These are phyloP conservation scores for Corylus heterophylla DNA, from an alignment of 306 rosid genomes.

Conservation along the genomic window DNA sequence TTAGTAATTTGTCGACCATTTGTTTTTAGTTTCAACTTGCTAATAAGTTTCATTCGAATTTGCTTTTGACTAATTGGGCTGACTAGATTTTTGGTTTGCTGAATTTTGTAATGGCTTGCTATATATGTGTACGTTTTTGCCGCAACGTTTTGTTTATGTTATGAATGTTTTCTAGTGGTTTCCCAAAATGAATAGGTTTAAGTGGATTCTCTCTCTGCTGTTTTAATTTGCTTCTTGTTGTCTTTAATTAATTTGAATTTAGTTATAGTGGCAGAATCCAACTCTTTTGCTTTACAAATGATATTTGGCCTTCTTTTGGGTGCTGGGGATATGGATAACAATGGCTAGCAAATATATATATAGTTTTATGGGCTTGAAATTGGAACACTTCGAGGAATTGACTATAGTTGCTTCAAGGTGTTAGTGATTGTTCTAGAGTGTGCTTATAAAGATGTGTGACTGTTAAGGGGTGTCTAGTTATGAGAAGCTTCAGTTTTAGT, in stretches of 20 bases:
- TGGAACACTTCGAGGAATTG: neutral
- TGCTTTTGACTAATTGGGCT: slow-evolving; percentile 25
- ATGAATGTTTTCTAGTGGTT: neutral
- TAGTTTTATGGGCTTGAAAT: slow-evolving; percentile 10
- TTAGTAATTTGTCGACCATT: neutral
- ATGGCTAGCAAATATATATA: neutral
- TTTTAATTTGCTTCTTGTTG: neutral
- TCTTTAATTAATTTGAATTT: slow-evolving; percentile 1
- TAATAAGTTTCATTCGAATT: slow-evolving; percentile 10
- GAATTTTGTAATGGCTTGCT: neutral
- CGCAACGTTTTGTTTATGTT: neutral
- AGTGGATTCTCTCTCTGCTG: slow-evolving; percentile 1
- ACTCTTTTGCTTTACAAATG: neutral
- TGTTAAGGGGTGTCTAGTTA: neutral
- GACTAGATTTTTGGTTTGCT: slow-evolving; percentile 6
- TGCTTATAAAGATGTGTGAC: neutral
- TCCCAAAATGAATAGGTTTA: slow-evolving; percentile 1
- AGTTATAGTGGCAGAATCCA: neutral
- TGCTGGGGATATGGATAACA: neutral
- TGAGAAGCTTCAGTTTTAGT: slow-evolving; percentile 9
- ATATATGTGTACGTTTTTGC: neutral
- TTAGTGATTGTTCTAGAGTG: neutral
- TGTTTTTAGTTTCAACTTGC: neutral
- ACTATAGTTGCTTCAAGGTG: neutral
- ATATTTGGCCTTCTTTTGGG: neutral